phyloP scores from a whole-genome alignment of 2,329 filamentous ascomycete genomes.

The Arthrobotrys megalospora region DNA sequence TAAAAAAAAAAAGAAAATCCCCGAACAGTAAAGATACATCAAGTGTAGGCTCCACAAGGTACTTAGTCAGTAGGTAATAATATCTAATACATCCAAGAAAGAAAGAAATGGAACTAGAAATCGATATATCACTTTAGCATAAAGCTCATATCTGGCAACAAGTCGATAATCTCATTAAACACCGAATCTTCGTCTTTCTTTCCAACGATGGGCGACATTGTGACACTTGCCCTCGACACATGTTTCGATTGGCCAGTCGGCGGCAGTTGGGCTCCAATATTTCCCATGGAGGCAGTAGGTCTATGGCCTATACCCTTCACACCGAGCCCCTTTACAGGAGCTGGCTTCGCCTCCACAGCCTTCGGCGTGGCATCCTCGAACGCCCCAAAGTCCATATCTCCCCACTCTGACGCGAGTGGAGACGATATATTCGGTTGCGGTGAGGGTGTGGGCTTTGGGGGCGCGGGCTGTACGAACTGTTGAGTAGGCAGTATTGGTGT shows the following conservation, averaged over 20 bases:
- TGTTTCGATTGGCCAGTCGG: conserved; percentile 23
- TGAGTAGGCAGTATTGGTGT: conserved; percentile 46
- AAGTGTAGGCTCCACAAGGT: background rate
- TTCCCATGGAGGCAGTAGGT: conserved; percentile 44
- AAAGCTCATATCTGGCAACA: conserved; percentile 54
- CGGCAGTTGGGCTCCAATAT: conserved; percentile 15
- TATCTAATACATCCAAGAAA: conserved; percentile 54
- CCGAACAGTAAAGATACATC: background rate
- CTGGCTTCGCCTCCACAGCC: conserved; percentile 12
- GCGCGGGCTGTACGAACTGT: conserved; percentile 18
- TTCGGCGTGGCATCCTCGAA: conserved; percentile 55
- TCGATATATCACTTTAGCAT: conserved; percentile 47
- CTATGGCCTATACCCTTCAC: conserved; percentile 31
- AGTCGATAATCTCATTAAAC: conserved; percentile 52
- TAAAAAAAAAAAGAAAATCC: conserved; percentile 24
- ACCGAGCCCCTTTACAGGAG: background rate
- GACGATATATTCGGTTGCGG: conserved; percentile 44
- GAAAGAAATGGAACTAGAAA: conserved; percentile 1
- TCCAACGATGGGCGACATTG: conserved; percentile 55
- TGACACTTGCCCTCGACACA: conserved; percentile 37
- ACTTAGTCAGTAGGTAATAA: background rate
- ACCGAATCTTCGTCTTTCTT: conserved; percentile 46
- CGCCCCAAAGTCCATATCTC: conserved; percentile 48
- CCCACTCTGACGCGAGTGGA: conserved; percentile 45
- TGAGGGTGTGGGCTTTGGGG: conserved; percentile 11